Evolutionary conservation across 306 rosid species (phyloP).

Genomic region (Citrullus colocynthis): DNA sequence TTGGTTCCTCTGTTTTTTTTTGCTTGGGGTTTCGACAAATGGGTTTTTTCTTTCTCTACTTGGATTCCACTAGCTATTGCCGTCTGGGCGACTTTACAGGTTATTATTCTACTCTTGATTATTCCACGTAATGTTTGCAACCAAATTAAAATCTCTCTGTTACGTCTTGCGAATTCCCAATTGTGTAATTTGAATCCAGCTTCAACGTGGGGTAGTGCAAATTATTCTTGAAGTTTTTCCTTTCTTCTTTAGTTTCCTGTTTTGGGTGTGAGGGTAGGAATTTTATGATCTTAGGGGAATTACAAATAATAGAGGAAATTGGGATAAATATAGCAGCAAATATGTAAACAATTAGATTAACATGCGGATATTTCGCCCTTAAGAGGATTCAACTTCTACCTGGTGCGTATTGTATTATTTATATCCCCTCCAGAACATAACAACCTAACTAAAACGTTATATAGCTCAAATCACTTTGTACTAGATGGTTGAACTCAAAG

Average conservation of each 20-base stretch:
- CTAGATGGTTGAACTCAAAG: too few relatives aligned
- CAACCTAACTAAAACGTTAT: too few relatives aligned
- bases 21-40: conserved; percentile 74
- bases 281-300: too few relatives aligned
- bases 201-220: background rate
- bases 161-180: background rate
- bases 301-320: too few relatives aligned
- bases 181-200: background rate
- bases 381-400: too few relatives aligned
- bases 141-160: background rate
- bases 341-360: too few relatives aligned
- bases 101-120: background rate
- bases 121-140: background rate
- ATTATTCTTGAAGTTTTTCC: background rate
- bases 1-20: conserved; percentile 52
- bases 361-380: too few relatives aligned
- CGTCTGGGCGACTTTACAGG: conserved; percentile 86
- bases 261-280: background rate
- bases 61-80: conserved; percentile 76
- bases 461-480: too few relatives aligned
- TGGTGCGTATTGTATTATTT: too few relatives aligned
- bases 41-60: conserved; percentile 70
- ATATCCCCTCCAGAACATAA: too few relatives aligned
- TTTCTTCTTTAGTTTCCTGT: background rate
- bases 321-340: too few relatives aligned